Conservation (phyloP, 495 filamentous ascomycete genomes). For the Talaromyces nanjingensis region DNA sequence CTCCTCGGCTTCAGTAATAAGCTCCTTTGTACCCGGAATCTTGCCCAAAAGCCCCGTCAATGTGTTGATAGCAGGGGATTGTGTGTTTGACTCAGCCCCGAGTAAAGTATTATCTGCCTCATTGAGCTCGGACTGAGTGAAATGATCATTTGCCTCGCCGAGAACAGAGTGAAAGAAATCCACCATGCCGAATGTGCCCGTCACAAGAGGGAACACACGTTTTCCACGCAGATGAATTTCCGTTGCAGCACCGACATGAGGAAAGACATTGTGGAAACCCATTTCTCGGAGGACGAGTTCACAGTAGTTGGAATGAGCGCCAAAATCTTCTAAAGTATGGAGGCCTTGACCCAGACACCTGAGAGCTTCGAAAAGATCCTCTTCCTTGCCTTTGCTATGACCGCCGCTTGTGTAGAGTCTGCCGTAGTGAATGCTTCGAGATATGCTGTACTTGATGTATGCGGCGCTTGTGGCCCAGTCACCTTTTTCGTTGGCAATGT, state of each 20-base stretch:
- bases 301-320: slow-evolving; percentile 90
- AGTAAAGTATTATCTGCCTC: slow-evolving; percentile 73
- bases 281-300: slow-evolving; percentile 84
- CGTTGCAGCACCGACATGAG: slow-evolving; percentile 71
- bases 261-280: slow-evolving; percentile 73
- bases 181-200: slow-evolving; percentile 85
- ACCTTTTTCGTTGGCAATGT: slow-evolving; percentile 86
- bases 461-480: slow-evolving; percentile 83
- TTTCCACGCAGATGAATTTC: slow-evolving; percentile 68
- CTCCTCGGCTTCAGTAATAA: slow-evolving; percentile 68
- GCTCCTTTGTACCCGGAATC: slow-evolving; percentile 68
- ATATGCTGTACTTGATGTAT: slow-evolving; percentile 80
- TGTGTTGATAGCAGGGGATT: slow-evolving; percentile 39
- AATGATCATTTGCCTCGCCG: slow-evolving; percentile 90
- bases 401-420: slow-evolving; percentile 73
- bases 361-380: slow-evolving; percentile 84
- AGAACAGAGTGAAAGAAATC: slow-evolving; percentile 97
- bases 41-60: slow-evolving; percentile 69
- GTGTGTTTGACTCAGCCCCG: slow-evolving; percentile 46
- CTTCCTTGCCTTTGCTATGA: slow-evolving; percentile 60
- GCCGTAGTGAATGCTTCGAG: slow-evolving; percentile 82
- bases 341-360: slow-evolving; percentile 84
- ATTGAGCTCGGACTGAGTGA: slow-evolving; percentile 91
- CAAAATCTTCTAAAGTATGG: slow-evolving; percentile 93
- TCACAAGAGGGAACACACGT: slow-evolving; percentile 78